Conservation (phyloP, 306 rosid genomes). For the Malus fusca region DNA sequence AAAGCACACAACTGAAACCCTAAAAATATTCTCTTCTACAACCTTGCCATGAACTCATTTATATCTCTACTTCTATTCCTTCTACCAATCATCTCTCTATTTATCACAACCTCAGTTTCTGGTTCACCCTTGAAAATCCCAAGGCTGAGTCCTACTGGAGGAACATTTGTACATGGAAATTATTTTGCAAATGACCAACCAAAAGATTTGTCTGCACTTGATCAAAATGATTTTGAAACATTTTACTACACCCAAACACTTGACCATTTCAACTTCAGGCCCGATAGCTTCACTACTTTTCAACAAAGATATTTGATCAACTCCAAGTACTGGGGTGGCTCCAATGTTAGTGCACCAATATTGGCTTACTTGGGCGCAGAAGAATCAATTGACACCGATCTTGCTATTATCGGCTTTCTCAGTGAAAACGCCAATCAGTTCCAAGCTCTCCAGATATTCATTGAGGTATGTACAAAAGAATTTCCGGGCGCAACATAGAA, state of each 20-base stretch:
- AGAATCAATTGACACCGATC: conserved; percentile 30
- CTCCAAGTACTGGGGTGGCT: conserved; percentile 62
- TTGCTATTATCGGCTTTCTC: conserved; percentile 35
- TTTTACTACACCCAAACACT: conserved; percentile 47
- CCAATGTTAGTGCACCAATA: conserved; percentile 51
- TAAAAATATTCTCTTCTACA: background rate
- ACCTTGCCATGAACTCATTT: background rate
- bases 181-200: background rate
- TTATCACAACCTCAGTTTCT: conserved; percentile 16
- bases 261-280: conserved; percentile 66
- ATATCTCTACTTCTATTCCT: conserved; percentile 13
- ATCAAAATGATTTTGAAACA: conserved; percentile 27
- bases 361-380: conserved; percentile 62
- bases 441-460: conserved; percentile 52
- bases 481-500: background rate
- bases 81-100: conserved; percentile 7
- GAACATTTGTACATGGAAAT: conserved; percentile 4
- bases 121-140: conserved; percentile 29
- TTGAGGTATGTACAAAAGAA: conserved; percentile 44
- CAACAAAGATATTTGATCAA: conserved; percentile 58
- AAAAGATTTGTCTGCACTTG: background rate
- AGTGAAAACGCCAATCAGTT: conserved; percentile 50
- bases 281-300: conserved; percentile 52
- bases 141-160: conserved; percentile 42
- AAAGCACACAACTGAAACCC: background rate